Evolutionary conservation across 2,329 filamentous ascomycete species (phyloP), one percentile per base, ranked within the genome.

Genomic region (Fusarium circinatum): DNA sequence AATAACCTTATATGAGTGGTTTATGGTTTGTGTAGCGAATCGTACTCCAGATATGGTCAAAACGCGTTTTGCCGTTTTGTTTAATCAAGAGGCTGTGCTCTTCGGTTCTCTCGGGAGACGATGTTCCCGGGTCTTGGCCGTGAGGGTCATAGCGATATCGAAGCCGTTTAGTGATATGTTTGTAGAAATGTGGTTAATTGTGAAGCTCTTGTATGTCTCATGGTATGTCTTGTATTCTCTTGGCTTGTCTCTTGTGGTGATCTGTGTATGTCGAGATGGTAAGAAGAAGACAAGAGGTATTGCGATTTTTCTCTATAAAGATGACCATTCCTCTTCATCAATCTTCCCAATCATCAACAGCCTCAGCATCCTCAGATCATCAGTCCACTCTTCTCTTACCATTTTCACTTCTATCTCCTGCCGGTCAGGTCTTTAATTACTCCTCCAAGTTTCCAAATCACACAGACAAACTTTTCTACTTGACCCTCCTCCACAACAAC

Each of bases 71-170:
- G 22, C 5, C 18, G 44, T 67, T 68, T 68, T 44, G 65, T 68
- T 68, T 52, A 15, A 61, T 32, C 8, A 20, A 45, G 62, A 34
- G 62, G 65, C 65, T 68, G 62, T 68, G 65, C 54, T 20, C 15
- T 15, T 34, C 17, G n/a, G n/a, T 34, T 32, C 9, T 52, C 15
- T 44, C 65, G 65, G 65, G 20, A 61, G 26, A 61, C 45, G 45
- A 38, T 22, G 28, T 38, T 67, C 36, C 65, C 65, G 65, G 45
- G 65, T 30, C 63, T 66, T 66, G 48, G 62, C 52, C 5, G 8
- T 2, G 8, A 49, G n/a, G 61, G 62, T 87, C 76, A 81, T 80
- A 52, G 90, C 63, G 49, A 58, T 11, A 20, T 20, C 20, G 4
- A 65, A 39, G 30, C 17, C 18, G 6, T 38, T 20, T 38, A 2